Evolutionary conservation across 108 stramenopile genomes (phyloP).

Genomic region (Cyclotella choctawhatcheeana): DNA sequence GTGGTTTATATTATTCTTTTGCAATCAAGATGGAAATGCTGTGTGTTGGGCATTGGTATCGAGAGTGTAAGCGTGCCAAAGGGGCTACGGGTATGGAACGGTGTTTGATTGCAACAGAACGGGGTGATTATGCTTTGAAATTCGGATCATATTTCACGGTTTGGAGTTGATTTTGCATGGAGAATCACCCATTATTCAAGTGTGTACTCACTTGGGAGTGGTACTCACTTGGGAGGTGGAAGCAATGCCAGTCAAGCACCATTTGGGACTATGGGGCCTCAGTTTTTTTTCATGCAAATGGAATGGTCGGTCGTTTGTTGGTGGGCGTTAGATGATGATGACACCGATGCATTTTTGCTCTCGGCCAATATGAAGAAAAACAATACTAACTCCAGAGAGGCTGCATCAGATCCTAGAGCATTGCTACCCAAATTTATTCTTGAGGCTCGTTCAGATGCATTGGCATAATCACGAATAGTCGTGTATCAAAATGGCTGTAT

Average conservation of each 20-base stretch:
- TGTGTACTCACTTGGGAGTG: slow-evolving; percentile 11
- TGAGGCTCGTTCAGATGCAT: slow-evolving; percentile 48
- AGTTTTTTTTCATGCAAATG: slow-evolving; percentile 89
- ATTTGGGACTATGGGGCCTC: slow-evolving; percentile 71
- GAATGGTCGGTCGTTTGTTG: slow-evolving; percentile 72
- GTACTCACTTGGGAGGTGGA: slow-evolving; percentile 36
- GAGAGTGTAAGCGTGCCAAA: slow-evolving; percentile 43
- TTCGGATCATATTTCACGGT: slow-evolving; percentile 30
- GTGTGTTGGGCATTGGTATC: slow-evolving; percentile 36
- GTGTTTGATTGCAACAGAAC: neutral
- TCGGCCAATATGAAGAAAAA: slow-evolving; percentile 30
- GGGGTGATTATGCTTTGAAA: neutral
- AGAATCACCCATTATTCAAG: slow-evolving; percentile 32
- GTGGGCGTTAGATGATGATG: slow-evolving; percentile 50
- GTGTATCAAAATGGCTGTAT: slow-evolving; percentile 42
- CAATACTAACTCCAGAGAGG: neutral
- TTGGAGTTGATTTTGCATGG: slow-evolving; percentile 49
- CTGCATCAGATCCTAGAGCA: slow-evolving; percentile 28
- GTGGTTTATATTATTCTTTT: slow-evolving; percentile 39
- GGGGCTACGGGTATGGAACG: slow-evolving; percentile 38
- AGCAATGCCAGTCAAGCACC: slow-evolving; percentile 35
- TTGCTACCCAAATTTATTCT: slow-evolving; percentile 46
- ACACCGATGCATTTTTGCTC: slow-evolving; percentile 43
- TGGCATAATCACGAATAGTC: slow-evolving; percentile 45
- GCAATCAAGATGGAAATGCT: neutral